Percentiles rank a stretch among this genome's conserved stretches.
phyloP scores from a whole-genome alignment of 257 asterid genomes.

The Gentiana dahurica region DNA sequence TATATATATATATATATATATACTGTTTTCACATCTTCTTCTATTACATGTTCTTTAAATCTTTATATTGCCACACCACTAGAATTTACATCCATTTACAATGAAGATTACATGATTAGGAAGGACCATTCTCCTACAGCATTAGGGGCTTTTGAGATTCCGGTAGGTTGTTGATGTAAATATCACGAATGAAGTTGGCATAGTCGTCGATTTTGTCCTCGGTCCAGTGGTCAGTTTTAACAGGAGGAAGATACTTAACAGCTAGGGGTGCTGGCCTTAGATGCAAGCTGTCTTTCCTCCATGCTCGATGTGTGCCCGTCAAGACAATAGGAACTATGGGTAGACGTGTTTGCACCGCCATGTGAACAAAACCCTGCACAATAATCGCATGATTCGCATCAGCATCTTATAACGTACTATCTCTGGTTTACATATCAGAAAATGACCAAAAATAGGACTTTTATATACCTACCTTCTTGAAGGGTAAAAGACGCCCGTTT shows the following conservation, averaged over 20 bases:
- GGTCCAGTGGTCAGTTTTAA: slow-evolving; percentile 31
- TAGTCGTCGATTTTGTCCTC: slow-evolving; percentile 27
- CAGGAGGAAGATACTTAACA: slow-evolving; percentile 36
- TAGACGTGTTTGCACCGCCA: slow-evolving; percentile 34
- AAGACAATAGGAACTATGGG: slow-evolving; percentile 35
- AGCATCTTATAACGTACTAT: too few species aligned
- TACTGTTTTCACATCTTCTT: too few species aligned
- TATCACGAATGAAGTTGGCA: slow-evolving; percentile 27
- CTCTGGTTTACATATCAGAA: too few species aligned
- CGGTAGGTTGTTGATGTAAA: slow-evolving; percentile 29
- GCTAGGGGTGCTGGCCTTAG: slow-evolving; percentile 31
- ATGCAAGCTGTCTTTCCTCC: slow-evolving; percentile 43
- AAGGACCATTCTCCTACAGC: too few species aligned
- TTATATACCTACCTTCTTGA: slow-evolving; percentile 27
- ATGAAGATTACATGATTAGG: too few species aligned
- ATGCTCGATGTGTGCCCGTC: slow-evolving; percentile 34
- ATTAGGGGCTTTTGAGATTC: slow-evolving; percentile 26
- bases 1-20: too few species aligned
- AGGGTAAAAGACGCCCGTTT: slow-evolving; percentile 34
- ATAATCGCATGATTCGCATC: background rate
- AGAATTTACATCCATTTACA: too few species aligned
- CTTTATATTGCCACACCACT: too few species aligned
- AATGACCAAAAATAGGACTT: too few species aligned
- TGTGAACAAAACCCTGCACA: slow-evolving; percentile 38
- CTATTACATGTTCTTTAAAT: too few species aligned